Conservation (phyloP, 176 grass and related monocot species). For the Guadua angustifolia region DNA sequence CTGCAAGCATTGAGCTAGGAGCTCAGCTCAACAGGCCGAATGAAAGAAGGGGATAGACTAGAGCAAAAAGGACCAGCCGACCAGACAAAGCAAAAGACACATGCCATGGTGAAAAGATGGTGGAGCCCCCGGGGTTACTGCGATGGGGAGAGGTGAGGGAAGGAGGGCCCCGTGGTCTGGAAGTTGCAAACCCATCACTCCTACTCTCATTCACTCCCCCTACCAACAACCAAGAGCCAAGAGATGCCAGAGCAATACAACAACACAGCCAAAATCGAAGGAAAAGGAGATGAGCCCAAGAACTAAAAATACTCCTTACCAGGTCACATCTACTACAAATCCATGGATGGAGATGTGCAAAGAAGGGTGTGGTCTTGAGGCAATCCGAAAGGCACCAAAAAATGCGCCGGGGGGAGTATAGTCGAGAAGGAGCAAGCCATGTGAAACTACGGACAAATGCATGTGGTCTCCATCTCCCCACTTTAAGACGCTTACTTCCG, state of each 20-base stretch:
- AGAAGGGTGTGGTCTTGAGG: no score
- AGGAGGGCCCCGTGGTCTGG: conserved; percentile 44
- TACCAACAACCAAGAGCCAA: conserved; percentile 18
- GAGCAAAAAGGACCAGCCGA: conserved; percentile 40
- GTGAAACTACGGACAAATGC: conserved; percentile 55
- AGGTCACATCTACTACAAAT: conserved; percentile 28
- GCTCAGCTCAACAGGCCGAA: conserved; percentile 7
- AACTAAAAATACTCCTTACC: background rate
- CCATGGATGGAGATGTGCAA: conserved; percentile 4
- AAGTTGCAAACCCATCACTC: conserved; percentile 32
- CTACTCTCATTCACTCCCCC: conserved; percentile 16
- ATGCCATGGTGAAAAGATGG: conserved; percentile 59
- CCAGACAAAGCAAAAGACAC: conserved; percentile 56
- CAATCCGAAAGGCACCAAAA: no score
- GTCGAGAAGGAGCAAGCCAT: conserved; percentile 16
- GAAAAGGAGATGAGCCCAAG: conserved; percentile 4
- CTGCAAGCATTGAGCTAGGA: conserved; percentile 16
- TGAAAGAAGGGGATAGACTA: background rate
- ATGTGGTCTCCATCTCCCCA: conserved; percentile 49
- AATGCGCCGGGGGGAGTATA: no score
- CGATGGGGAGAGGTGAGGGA: conserved; percentile 28
- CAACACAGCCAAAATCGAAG: background rate
- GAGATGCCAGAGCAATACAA: background rate
- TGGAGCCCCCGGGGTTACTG: conserved; percentile 46
- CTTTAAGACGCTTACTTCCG: conserved; percentile 23